A percentile compares a stretch with the other conserved stretches of the same genome.
phyloP scores from a whole-genome alignment of 1,284 basidiomycete genomes.

The Marasmius tenuissimus region DNA sequence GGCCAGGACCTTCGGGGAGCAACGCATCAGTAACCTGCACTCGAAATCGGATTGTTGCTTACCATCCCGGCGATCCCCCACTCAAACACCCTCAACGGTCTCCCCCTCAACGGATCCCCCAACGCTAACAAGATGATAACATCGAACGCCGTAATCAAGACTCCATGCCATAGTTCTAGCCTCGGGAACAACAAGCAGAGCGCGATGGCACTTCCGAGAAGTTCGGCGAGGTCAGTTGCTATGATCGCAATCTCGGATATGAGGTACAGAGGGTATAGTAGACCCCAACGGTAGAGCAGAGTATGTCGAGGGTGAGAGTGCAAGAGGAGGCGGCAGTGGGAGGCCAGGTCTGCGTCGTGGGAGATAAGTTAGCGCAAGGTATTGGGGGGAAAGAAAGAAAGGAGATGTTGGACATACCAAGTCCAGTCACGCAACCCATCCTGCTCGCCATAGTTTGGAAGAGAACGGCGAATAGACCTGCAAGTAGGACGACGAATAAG shows the following conservation, averaged over 20 bases:
- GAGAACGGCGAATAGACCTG: slow-evolving; percentile 65
- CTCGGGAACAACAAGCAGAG: slow-evolving; percentile 74
- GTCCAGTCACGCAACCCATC: slow-evolving; percentile 49
- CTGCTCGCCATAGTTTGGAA: slow-evolving; percentile 51
- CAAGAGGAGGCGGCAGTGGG: slow-evolving; percentile 55
- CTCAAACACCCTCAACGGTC: slow-evolving; percentile 60
- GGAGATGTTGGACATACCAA: slow-evolving; percentile 29
- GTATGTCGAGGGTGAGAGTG: slow-evolving; percentile 47
- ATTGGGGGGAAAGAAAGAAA: neutral
- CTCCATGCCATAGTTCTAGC: slow-evolving; percentile 72
- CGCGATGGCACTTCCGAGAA: slow-evolving; percentile 59
- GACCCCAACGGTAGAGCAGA: slow-evolving; percentile 45
- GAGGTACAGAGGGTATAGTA: slow-evolving; percentile 59
- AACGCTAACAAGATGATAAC: slow-evolving; percentile 61
- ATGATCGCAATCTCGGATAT: slow-evolving; percentile 78
- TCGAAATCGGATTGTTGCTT: too few species aligned
- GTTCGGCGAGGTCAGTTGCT: slow-evolving; percentile 67
- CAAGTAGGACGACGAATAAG: slow-evolving; percentile 70
- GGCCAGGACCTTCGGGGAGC: slow-evolving; percentile 66
- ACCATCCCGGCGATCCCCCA: slow-evolving; percentile 60
- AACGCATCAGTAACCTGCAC: too few species aligned
- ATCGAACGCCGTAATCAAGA: slow-evolving; percentile 77
- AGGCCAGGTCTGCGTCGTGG: slow-evolving; percentile 38
- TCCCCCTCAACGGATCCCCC: slow-evolving; percentile 37
- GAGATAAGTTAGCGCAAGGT: neutral